Base-by-base conservation (phyloP, 2,329 filamentous ascomycete species). In the Trichoderma atroviride region DNA sequence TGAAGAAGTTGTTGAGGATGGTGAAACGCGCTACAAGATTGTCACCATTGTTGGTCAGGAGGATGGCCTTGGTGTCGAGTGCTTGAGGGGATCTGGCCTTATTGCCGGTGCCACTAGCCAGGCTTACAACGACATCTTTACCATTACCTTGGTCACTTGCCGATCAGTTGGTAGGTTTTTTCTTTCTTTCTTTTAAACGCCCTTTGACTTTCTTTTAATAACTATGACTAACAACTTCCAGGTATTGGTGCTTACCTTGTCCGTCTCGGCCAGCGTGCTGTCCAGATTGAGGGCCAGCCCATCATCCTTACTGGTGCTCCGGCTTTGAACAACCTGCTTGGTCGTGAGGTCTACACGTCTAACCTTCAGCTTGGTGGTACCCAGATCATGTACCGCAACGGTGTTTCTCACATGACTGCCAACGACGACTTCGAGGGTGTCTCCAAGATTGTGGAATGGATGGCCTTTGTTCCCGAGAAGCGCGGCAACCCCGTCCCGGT, bases 371-470 rank as follows among this genome's bases (percentile, higher is more conserved):
- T 99, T 73, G 96, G 96, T 89, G 96, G 96, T 76, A 99, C 96
- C n/a, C 96, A 99, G 83, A 99, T 99, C 87, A 99, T 99, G 96
- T 98, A 99, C 89, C 94, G 93, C 84, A 99, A 99, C 80, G 96
- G 96, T 89, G 96, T 99, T 53, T 98, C 96, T 27, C 96, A 99
- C 85, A 95, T 98, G 92, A 97, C 95, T 74, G 96, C 96, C 77
- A 92, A 91, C 75, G 95, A 99, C 78, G 96, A 99, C 84, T 98
- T 99, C 76, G 94, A 95, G 77, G 96, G 96, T 88, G 92, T 99
- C 27, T 94, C 92, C 77, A 96, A 96, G 87, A 98, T 99, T 78
- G 93, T 98, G 61, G 92, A 97, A 80, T 99, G 96, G 96, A 89
- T 99, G 87, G 96, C 95, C 2, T 99, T 94, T 77, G 92, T 99